Evolutionary conservation across 768 basidiomycete species (phyloP).

Genomic region (Trametes cingulata): DNA sequence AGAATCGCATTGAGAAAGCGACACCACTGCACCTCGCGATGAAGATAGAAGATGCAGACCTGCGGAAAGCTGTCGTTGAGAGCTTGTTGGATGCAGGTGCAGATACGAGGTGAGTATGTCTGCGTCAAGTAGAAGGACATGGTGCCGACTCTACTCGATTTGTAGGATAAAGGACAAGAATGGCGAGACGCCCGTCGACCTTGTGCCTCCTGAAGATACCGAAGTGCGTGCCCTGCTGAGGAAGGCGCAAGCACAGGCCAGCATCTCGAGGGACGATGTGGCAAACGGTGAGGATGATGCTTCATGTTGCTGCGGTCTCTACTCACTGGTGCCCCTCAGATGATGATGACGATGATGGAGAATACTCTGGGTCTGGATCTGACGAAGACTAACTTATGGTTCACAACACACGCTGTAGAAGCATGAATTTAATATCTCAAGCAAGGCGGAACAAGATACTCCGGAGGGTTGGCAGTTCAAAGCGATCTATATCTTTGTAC

Average conservation of each 20-base stretch:
- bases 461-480: background rate
- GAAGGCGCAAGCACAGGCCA: constrained; percentile 52
- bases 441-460: background rate
- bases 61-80: constrained; percentile 55
- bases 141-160: background rate
- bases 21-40: constrained; percentile 83
- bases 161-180: constrained; percentile 72
- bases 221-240: constrained; percentile 52
- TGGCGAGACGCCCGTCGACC: constrained; percentile 55
- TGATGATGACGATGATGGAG: constrained; percentile 34
- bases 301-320: background rate
- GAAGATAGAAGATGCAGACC: constrained; percentile 52
- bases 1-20: constrained; percentile 65
- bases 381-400: constrained; percentile 30
- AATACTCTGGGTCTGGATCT: constrained; percentile 31
- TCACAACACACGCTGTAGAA: background rate
- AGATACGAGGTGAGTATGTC: constrained; percentile 54
- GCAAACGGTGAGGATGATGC: constrained; percentile 50
- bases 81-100: constrained; percentile 80
- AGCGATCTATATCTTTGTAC: constrained; percentile 20
- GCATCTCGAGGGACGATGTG: constrained; percentile 60
- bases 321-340: no score
- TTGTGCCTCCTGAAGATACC: constrained; percentile 55
- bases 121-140: background rate
- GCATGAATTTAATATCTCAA: background rate